phyloP scores from a whole-genome alignment of 2,329 filamentous ascomycete species.

The Beauveria medogensis region DNA sequence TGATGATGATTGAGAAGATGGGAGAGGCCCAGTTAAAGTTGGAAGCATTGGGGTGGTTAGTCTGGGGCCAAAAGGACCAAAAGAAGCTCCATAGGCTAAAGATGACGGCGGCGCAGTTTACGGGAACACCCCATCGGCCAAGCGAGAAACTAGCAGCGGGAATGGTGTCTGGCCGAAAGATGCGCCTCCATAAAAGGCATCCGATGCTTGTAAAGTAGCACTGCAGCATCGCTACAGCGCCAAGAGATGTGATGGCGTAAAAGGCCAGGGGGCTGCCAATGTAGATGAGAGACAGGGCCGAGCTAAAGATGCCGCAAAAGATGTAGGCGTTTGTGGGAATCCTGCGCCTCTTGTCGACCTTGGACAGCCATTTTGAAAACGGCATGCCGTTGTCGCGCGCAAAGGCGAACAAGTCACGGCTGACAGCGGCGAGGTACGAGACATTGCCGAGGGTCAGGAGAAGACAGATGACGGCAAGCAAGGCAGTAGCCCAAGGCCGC shows the following conservation, averaged over 20 bases:
- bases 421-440: slow-evolving; percentile 8
- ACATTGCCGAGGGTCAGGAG: slow-evolving; percentile 6
- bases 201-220: slow-evolving; percentile 14
- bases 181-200: slow-evolving; percentile 13
- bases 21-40: slow-evolving; percentile 14
- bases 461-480: slow-evolving; percentile 7
- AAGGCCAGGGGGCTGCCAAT: slow-evolving; percentile 14
- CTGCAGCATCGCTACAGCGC: slow-evolving; percentile 12
- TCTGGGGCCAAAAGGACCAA: slow-evolving; percentile 14
- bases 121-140: slow-evolving; percentile 12
- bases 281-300: slow-evolving; percentile 12
- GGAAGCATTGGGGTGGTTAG: slow-evolving; percentile 4
- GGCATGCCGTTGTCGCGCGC: slow-evolving; percentile 9
- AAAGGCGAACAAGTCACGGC: slow-evolving; percentile 10
- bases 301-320: slow-evolving; percentile 8
- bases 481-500: not conserved
- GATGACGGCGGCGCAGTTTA: slow-evolving; percentile 10
- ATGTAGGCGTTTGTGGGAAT: slow-evolving; percentile 14
- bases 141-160: slow-evolving; percentile 11
- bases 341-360: slow-evolving; percentile 8
- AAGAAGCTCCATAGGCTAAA: slow-evolving; percentile 13
- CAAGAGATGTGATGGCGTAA: slow-evolving; percentile 14
- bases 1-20: slow-evolving; percentile 6
- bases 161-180: slow-evolving; percentile 12
- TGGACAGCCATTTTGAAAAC: slow-evolving; percentile 9